Percentiles rank a stretch among this genome's conserved stretches.
phyloP scores from a whole-genome alignment of 345 rosid species.

The Abelmoschus esculentus region DNA sequence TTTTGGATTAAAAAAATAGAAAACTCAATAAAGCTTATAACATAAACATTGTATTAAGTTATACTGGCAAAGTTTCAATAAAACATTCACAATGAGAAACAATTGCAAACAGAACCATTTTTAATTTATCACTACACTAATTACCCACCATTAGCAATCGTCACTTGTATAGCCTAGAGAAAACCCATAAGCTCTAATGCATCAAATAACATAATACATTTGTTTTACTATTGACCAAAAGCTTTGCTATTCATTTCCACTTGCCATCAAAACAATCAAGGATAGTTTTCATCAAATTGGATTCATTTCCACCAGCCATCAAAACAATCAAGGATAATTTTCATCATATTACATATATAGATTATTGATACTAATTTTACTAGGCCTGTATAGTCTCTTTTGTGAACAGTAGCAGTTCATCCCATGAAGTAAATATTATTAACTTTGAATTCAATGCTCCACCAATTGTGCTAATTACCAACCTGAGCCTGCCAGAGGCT shows the following conservation, averaged over 20 bases:
- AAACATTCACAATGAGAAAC: not conserved
- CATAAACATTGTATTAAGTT: not conserved
- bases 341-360: not conserved
- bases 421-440: not conserved
- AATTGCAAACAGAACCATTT: not conserved
- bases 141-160: constrained; percentile 3
- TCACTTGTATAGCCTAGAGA: not conserved
- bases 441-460: not conserved
- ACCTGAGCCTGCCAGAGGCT: not conserved
- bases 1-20: not conserved
- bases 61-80: not conserved
- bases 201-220: not conserved
- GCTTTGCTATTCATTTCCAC: not conserved
- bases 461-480: not conserved
- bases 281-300: not conserved
- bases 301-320: not conserved
- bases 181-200: constrained; percentile 1
- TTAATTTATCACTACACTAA: not conserved
- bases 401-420: not conserved
- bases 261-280: not conserved
- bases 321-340: not conserved
- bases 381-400: not conserved
- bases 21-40: not conserved
- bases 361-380: not conserved
- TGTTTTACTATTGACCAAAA: not conserved